A percentile compares a stretch with the other conserved stretches of the same genome.
Evolutionary conservation across 345 rosid species (phyloP).

Genomic region (Microthlaspi erraticum): DNA sequence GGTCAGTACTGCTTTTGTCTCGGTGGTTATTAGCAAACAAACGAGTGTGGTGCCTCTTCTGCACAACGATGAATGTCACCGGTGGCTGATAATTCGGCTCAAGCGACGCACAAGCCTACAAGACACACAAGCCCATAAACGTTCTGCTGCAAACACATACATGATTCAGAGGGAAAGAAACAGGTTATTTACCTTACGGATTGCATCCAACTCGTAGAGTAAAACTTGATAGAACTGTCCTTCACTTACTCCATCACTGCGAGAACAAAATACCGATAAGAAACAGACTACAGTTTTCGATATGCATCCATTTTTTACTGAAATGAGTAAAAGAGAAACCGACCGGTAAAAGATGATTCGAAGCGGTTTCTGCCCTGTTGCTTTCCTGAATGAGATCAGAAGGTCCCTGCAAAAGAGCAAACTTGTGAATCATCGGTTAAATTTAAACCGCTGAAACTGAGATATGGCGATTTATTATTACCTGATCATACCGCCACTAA

Average conservation of each 20-base stretch:
- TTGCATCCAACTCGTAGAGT: conserved; percentile 84
- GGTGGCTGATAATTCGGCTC: conserved; percentile 98
- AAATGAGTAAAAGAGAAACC: conserved; percentile 20
- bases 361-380: conserved; percentile 96
- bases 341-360: conserved; percentile 98
- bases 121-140: conserved; percentile 23
- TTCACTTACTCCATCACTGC: conserved; percentile 98
- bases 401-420: conserved; percentile 71
- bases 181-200: conserved; percentile 63
- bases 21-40: conserved; percentile 90
- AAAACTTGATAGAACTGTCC: conserved; percentile 94
- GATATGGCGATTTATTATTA: conserved; percentile 31
- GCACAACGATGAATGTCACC: conserved; percentile 97
- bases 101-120: conserved; percentile 90
- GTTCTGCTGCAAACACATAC: not conserved
- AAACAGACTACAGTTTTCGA: not conserved
- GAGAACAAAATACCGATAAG: not conserved
- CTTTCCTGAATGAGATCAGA: conserved; percentile 89
- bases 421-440: not conserved
- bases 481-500: conserved; percentile 99
- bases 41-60: conserved; percentile 96
- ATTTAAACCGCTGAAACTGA: not conserved
- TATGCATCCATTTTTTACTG: not conserved
- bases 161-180: not conserved
- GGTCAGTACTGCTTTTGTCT: conserved; percentile 88